Base-by-base conservation (phyloP, 148 eudicot genomes). In the Tetragonia tetragonoides region DNA sequence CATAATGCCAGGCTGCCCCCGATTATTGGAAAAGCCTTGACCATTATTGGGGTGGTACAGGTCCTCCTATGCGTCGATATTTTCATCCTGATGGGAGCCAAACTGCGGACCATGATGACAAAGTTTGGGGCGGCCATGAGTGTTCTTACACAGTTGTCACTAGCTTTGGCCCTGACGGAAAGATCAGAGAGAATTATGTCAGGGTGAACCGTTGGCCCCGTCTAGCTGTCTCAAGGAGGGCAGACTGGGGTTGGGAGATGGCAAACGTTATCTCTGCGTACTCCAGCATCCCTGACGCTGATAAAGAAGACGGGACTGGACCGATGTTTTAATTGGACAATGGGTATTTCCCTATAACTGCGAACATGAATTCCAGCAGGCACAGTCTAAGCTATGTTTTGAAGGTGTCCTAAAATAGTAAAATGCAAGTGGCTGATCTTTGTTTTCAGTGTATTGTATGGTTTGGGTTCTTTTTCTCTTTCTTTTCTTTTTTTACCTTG, bases 91-190 rank as follows among this genome's bases (percentile, higher is more conserved):
- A 94, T 76, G 98, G 98, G 56, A 92, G 89, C 80, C 81, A 82
- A 57, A 89, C 91, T 39, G 97, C 97, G 9, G 98, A 92, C 51
- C 84, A 87, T 0, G 92, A 77, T 41, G 98, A 94, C 81, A 75
- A 69, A 74, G 92, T 92, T 38, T 94, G 97, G 97, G 97, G 98
- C 10, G 98, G 98, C 44, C 97, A 94, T 37, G 98, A 90, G 82
- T 83, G 91, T 37, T 79, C 89, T 56, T 94, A 90, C 75, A 84
- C 89, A 12, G 71, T 89, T 1, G 91, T 94, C 37, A 90, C 95
- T 23, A 81, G 93, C 42, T 42, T 86, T 24, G 40, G 81, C 46
- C 85, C 62, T 14, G 84, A 86, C 24, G 89, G 92, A 51, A 82
- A 77, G 57, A 87, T 94, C 38, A 80, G 97, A 74, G 92, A 86